Evolutionary conservation across 2,329 filamentous ascomycete genomes (phyloP).

Genomic region (Fusarium pininemorale): DNA sequence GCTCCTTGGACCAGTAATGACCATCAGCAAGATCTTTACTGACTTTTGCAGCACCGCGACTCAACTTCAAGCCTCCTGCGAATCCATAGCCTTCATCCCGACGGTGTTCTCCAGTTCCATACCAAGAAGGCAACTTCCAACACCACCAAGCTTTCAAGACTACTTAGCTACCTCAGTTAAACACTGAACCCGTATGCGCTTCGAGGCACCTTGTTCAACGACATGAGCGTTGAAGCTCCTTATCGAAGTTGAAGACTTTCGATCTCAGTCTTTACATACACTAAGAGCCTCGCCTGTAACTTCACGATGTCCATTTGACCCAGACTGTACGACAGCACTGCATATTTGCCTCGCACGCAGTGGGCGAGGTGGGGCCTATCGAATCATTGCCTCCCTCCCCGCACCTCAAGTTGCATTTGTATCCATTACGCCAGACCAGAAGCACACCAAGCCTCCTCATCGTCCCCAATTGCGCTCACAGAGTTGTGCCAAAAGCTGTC

Average conservation of each 20-base stretch:
- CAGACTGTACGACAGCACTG: background rate
- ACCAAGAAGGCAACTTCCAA: too few species aligned
- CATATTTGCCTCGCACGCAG: background rate
- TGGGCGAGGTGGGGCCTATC: background rate
- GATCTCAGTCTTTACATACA: background rate
- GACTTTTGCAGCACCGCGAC: background rate
- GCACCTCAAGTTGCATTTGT: background rate
- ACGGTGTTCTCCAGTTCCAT: background rate
- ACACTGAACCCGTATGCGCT: background rate
- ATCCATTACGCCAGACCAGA: background rate
- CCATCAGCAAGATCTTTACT: background rate
- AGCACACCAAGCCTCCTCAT: background rate
- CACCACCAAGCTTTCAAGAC: background rate
- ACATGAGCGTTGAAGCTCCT: background rate
- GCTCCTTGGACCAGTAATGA: accelerated
- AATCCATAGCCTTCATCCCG: background rate
- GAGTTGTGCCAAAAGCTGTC: background rate
- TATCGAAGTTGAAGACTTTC: background rate
- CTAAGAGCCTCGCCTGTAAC: background rate
- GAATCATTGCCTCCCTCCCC: background rate
- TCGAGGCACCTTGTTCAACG: accelerated
- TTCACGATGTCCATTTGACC: background rate
- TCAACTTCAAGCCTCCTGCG: background rate
- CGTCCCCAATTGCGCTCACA: too few species aligned
- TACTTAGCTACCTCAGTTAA: background rate